Conservation (phyloP, 257 asterid genomes). For the Eustoma russellianum region DNA sequence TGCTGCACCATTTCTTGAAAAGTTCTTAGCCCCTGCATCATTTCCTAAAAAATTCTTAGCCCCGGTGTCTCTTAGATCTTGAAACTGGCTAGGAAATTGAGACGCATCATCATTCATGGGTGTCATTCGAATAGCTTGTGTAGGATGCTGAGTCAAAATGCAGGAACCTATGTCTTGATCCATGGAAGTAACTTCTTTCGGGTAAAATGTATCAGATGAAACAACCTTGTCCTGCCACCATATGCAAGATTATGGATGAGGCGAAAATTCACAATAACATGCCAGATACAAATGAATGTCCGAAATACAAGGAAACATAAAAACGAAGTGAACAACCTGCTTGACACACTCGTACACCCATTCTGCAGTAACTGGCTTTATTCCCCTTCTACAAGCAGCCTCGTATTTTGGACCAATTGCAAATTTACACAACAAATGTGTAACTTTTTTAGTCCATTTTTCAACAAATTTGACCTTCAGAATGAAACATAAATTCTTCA, state of each 20-base stretch:
- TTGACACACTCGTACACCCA: constrained; percentile 79
- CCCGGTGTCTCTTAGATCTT: constrained; percentile 28
- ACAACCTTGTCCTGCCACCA: constrained; percentile 68
- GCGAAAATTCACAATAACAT: not conserved
- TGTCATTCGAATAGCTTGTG: constrained; percentile 42
- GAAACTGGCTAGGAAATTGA: constrained; percentile 40
- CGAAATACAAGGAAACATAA: not conserved
- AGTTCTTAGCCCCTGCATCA: constrained; percentile 14
- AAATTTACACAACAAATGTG: constrained; percentile 75
- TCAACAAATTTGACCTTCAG: constrained; percentile 65
- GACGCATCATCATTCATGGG: constrained; percentile 36
- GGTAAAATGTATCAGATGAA: constrained; percentile 51
- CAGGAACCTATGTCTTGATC: constrained; percentile 55
- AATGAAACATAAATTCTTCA: constrained; percentile 74
- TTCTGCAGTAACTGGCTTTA: constrained; percentile 62
- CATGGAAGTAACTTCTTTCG: constrained; percentile 58
- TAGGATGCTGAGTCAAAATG: constrained; percentile 60
- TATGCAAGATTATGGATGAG: constrained; percentile 10
- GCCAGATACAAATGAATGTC: constrained; percentile 4
- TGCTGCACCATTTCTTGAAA: constrained; percentile 8
- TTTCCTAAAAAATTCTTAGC: constrained; percentile 22
- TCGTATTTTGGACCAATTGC: constrained; percentile 68
- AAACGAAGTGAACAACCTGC: constrained; percentile 41
- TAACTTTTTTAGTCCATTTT: constrained; percentile 59
- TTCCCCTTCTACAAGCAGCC: constrained; percentile 79